Conservation (phyloP, 2,329 filamentous ascomycete species). For the Hypoxylon sp. region DNA sequence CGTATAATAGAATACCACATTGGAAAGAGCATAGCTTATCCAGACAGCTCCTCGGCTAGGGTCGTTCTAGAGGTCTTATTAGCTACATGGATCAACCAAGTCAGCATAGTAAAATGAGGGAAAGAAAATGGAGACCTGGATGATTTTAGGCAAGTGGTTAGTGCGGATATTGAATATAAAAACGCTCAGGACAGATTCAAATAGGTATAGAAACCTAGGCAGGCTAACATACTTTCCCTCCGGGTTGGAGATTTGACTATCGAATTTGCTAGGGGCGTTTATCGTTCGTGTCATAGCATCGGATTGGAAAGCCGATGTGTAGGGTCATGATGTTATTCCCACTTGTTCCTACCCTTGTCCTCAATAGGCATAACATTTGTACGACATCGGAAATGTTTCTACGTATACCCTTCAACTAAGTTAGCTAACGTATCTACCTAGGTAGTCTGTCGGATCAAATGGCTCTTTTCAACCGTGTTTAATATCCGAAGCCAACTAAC, state of each 20-base stretch:
- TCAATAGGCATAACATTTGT: slow-evolving; percentile 2
- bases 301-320: neutral
- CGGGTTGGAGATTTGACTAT: too few relatives aligned
- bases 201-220: too few relatives aligned
- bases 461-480: slow-evolving; percentile 19
- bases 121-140: neutral
- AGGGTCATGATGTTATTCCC: neutral
- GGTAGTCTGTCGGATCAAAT: neutral
- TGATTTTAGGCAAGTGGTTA: neutral
- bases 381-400: slow-evolving; percentile 2
- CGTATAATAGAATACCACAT: neutral
- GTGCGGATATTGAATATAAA: too few relatives aligned
- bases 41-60: neutral
- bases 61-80: neutral
- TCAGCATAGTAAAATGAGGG: neutral
- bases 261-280: too few relatives aligned
- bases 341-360: neutral
- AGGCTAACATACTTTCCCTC: too few relatives aligned
- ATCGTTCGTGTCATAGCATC: too few relatives aligned
- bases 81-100: neutral
- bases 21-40: neutral
- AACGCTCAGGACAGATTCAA: too few relatives aligned
- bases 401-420: slow-evolving; percentile 2
- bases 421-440: neutral
- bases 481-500: slow-evolving; percentile 29